Evolutionary conservation across 23 red algal species (phyloP).

Genomic region (Cyanidioschyzon merolae): DNA sequence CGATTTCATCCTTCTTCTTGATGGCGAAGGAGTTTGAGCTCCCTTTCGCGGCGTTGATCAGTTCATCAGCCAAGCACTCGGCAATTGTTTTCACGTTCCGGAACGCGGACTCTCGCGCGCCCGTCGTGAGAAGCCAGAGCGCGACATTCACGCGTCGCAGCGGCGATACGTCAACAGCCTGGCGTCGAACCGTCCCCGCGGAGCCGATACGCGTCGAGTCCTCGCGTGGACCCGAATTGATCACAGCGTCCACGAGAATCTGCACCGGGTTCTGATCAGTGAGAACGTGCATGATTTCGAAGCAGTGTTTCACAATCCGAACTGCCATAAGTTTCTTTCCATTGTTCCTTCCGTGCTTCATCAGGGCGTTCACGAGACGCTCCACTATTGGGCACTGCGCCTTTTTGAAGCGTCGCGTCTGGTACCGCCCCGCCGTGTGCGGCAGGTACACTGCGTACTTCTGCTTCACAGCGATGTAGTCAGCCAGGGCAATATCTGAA

Average conservation of each 20-base stretch:
- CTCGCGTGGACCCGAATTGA: conserved; percentile 92
- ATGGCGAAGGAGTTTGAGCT: conserved; percentile 96
- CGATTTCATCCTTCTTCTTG: conserved; percentile 99
- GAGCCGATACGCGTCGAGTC: conserved; percentile 98
- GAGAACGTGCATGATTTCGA: conserved; percentile 99
- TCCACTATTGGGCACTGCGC: conserved; percentile 98
- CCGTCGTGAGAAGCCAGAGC: conserved; percentile 81
- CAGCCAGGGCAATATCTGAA: conserved; percentile 71
- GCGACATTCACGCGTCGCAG: conserved; percentile 94
- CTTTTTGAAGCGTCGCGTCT: conserved; percentile 80
- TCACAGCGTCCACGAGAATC: conserved; percentile 86
- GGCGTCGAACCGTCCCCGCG: conserved; percentile 92
- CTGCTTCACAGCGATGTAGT: conserved; percentile 99
- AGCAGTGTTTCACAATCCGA: conserved; percentile 96
- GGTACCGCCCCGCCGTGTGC: conserved; percentile 96
- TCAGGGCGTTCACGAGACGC: conserved; percentile 84
- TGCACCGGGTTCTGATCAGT: conserved; percentile 95
- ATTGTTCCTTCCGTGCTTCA: conserved; percentile 99
- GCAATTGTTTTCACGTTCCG: conserved; percentile 99
- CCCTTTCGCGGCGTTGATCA: conserved; percentile 98
- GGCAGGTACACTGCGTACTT: conserved; percentile 92
- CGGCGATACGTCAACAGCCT: conserved; percentile 99
- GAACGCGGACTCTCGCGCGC: conserved; percentile 91
- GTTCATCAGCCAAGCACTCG: conserved; percentile 95
- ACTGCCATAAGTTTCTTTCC: conserved; percentile 99